A percentile compares a stretch with the other conserved stretches of the same genome.
phyloP scores from a whole-genome alignment of 495 filamentous ascomycete species.

The Penicillium dipodomyicola region DNA sequence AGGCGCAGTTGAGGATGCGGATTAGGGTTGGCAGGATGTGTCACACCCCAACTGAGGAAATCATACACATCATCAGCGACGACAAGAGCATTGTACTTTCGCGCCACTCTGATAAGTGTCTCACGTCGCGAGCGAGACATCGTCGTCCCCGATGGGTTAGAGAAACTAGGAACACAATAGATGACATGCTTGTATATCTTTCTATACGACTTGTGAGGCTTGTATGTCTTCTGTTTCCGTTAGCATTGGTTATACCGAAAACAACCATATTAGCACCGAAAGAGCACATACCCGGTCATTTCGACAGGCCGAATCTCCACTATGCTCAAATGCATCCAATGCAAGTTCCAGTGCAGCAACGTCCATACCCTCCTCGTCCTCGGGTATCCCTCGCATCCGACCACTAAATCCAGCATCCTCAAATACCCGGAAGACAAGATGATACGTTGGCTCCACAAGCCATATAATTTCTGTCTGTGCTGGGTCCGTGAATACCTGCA shows the following conservation, averaged over 20 bases:
- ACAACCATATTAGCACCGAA: background rate
- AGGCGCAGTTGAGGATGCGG: constrained; percentile 50
- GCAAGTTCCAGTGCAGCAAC: constrained; percentile 31
- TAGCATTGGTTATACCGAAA: background rate
- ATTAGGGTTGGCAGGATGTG: constrained; percentile 6
- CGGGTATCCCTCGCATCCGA: constrained; percentile 54
- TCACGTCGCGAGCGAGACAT: constrained; percentile 53
- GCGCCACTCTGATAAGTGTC: constrained; percentile 56
- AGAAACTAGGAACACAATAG: constrained; percentile 68
- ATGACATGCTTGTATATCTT: constrained; percentile 70
- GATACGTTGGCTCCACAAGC: constrained; percentile 67
- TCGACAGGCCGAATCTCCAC: background rate
- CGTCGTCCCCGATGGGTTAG: constrained; percentile 65
- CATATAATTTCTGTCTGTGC: constrained; percentile 61
- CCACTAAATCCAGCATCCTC: constrained; percentile 58
- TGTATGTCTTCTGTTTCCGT: constrained; percentile 13
- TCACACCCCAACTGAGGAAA: constrained; percentile 57
- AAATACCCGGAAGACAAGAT: constrained; percentile 64
- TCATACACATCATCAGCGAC: constrained; percentile 78
- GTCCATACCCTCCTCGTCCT: constrained; percentile 66
- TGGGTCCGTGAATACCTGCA: constrained; percentile 65
- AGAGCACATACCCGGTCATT: background rate
- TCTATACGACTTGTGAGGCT: constrained; percentile 34
- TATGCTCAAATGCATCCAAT: constrained; percentile 38
- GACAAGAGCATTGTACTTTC: constrained; percentile 62